Evolutionary conservation across 257 asterid species (phyloP), one percentile per base, ranked within the genome.

Genomic region (Asclepias syriaca): DNA sequence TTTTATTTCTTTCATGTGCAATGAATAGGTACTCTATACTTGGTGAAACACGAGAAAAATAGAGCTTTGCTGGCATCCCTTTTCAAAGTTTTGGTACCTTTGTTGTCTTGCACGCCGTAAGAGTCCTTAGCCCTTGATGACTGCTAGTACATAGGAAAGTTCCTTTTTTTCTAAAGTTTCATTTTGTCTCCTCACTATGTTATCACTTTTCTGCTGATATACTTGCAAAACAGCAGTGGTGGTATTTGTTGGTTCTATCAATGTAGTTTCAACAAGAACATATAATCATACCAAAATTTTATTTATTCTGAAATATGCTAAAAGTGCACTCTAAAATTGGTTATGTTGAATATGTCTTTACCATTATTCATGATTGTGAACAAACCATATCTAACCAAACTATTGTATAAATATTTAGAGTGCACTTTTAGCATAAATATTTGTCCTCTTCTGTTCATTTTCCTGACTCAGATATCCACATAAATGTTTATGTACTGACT

Each of bases 81-180:
- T 61, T 88, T 93, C 84, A 91, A 88, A 89, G 81, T 91, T 81
- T 85, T 89, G 84, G 75, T 77, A 85, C 88, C 85, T 81, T 76
- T 93, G 92, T 81, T 86, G 75, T 84, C 97, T 73, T 93, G 96
- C 74, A 93, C 98, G 8, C 98, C 98, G 98, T 93, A 87, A 89
- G 97, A 71, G 40, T 67, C 58, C 51, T 63, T 68, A 19, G 24
- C 68, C 71, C 64, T n/a, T 46, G 6, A 50, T 65, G 58, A 67
- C 61, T 65, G 27, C 61, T 32, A 24, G 18, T 37, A 11, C 64
- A 10, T 13, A 16, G 15, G 2, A 72, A 56, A n/a, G 14, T 54
- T 19, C 12, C 37, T 59, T 9, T 24, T 58, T 48, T 21, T 64
- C 0, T 2, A 34, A 53, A 57, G 22, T 55, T 74, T 58, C 69